A percentile compares a stretch with the other conserved stretches of the same genome.
Evolutionary conservation across 1,284 basidiomycete genomes (phyloP).

Genomic region (Ustilago shanxiensis): DNA sequence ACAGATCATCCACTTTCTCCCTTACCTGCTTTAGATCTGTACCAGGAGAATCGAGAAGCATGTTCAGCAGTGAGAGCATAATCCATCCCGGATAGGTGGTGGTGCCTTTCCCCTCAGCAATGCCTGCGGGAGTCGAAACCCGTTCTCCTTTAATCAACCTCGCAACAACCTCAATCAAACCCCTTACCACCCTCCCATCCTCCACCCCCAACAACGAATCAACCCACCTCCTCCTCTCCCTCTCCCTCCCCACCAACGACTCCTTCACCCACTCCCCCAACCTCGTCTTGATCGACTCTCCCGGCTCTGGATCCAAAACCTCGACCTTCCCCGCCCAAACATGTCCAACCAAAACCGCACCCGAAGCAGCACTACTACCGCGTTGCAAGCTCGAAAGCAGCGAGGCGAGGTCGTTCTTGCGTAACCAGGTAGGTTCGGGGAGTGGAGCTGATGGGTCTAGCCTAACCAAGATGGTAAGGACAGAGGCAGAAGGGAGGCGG

Average conservation of each 20-base stretch:
- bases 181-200: conserved; percentile 60
- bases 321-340: conserved; percentile 92
- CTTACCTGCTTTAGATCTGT: background rate
- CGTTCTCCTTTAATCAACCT: conserved; percentile 36
- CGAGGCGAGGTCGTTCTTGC: conserved; percentile 90
- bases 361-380: conserved; percentile 75
- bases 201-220: conserved; percentile 85
- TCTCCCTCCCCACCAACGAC: conserved; percentile 80
- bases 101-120: too few species aligned
- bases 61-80: conserved; percentile 26
- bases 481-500: conserved; percentile 12
- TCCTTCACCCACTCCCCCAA: conserved; percentile 87
- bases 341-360: conserved; percentile 48
- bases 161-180: conserved; percentile 28
- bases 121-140: background rate
- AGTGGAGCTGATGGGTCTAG: conserved; percentile 87
- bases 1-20: conserved; percentile 10
- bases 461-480: conserved; percentile 44
- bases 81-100: conserved; percentile 21
- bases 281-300: conserved; percentile 89
- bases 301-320: conserved; percentile 94
- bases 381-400: conserved; percentile 91
- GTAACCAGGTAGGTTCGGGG: conserved; percentile 90
- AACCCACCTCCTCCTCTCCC: conserved; percentile 86
- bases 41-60: background rate